Conservation (phyloP, 2,329 filamentous ascomycete genomes). For the Exophiala spinifera region DNA sequence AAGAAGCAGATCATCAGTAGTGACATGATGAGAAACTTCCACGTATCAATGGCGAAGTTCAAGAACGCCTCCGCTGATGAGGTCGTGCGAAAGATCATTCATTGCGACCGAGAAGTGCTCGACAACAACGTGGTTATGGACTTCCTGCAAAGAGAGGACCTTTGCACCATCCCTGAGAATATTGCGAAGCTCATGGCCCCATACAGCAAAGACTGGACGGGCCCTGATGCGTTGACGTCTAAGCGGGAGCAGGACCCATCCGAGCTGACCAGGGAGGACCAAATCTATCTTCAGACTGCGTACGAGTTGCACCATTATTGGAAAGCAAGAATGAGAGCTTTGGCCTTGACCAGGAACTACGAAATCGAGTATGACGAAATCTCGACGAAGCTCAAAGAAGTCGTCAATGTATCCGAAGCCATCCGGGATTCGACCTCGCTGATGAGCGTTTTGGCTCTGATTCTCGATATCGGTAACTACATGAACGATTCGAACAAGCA, state of each 20-base stretch:
- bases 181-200: constrained; percentile 86
- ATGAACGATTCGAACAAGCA: constrained; percentile 99
- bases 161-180: constrained; percentile 90
- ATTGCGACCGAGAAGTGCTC: constrained; percentile 84
- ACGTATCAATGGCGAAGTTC: constrained; percentile 92
- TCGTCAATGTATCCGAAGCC: constrained; percentile 85
- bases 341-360: constrained; percentile 77
- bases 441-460: constrained; percentile 94
- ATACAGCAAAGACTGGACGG: constrained; percentile 95
- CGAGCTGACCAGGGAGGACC: constrained; percentile 90
- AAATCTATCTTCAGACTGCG: constrained; percentile 89
- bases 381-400: constrained; percentile 75
- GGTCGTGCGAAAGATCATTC: constrained; percentile 87
- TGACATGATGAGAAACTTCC: constrained; percentile 83
- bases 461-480: constrained; percentile 97
- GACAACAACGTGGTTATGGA: constrained; percentile 94
- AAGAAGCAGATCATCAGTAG: constrained; percentile 96
- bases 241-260: constrained; percentile 78
- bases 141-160: constrained; percentile 86
- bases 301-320: constrained; percentile 97
- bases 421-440: constrained; percentile 85
- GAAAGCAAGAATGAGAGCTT: constrained; percentile 93
- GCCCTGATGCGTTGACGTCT: constrained; percentile 73
- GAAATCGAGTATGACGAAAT: constrained; percentile 92
- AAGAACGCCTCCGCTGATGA: constrained; percentile 80